Conservation (phyloP, 106 monocot species). For the Allium cepa region DNA sequence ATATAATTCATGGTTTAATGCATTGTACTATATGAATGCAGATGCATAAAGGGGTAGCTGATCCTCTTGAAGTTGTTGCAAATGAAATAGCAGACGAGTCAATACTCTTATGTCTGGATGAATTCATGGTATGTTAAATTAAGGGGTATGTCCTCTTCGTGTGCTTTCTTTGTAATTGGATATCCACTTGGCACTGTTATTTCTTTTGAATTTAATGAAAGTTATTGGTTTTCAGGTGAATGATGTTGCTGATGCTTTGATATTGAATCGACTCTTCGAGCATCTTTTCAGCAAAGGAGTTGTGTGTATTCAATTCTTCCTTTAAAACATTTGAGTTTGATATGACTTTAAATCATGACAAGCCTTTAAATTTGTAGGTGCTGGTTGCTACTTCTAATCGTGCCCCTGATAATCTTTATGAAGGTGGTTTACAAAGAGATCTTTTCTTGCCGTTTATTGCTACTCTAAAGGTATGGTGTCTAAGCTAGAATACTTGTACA, state of each 20-base stretch:
- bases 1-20: constrained; percentile 1
- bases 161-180: neutral
- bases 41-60: constrained; percentile 96
- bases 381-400: constrained; percentile 97
- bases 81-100: constrained; percentile 96
- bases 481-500: neutral
- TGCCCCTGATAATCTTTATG: constrained; percentile 92
- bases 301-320: constrained; percentile 35
- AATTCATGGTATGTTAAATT: constrained; percentile 85
- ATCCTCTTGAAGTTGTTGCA: constrained; percentile 97
- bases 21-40: constrained; percentile 18
- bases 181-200: neutral
- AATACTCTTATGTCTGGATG: constrained; percentile 90
- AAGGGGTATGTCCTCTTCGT: constrained; percentile 20
- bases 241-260: constrained; percentile 99
- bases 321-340: neutral
- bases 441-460: constrained; percentile 94
- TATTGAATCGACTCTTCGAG: constrained; percentile 87
- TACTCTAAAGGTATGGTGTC: constrained; percentile 57
- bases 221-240: constrained; percentile 57
- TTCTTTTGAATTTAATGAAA: neutral
- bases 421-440: constrained; percentile 97
- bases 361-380: constrained; percentile 26
- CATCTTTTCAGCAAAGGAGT: constrained; percentile 92
- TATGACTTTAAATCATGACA: neutral